These are phyloP conservation scores for Sisymbrium altissimum DNA, from an alignment of 345 rosid species.

Conservation along the genomic window DNA sequence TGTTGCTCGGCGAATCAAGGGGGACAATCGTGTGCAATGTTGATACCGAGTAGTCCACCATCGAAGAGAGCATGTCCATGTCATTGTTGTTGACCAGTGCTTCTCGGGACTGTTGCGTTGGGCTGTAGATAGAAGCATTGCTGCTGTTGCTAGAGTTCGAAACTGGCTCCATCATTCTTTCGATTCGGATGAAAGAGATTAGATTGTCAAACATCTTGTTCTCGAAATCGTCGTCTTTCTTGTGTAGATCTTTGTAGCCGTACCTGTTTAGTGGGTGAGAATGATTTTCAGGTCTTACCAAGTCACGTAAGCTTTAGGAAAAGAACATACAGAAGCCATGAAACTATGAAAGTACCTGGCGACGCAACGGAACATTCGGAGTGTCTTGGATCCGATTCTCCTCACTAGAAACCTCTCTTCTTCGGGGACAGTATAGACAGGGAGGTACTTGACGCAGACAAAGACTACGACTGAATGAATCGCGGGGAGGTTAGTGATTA, in stretches of 20 bases:
- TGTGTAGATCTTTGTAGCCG: conserved; percentile 78
- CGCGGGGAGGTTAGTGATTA: conserved; percentile 76
- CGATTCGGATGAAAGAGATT: conserved; percentile 54
- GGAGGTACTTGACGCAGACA: conserved; percentile 72
- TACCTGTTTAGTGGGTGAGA: conserved; percentile 18
- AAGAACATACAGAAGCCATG: neutral
- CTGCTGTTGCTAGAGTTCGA: conserved; percentile 68
- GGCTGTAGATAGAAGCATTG: conserved; percentile 29
- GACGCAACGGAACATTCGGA: conserved; percentile 74
- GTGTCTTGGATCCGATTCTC: conserved; percentile 67
- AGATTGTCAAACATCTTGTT: conserved; percentile 57
- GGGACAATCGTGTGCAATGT: conserved; percentile 48
- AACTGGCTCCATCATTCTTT: conserved; percentile 66
- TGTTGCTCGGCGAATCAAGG: conserved; percentile 24
- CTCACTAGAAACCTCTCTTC: conserved; percentile 77
- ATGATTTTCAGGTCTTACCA: too few relatives aligned
- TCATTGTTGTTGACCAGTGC: conserved; percentile 9
- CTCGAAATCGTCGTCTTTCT: conserved; percentile 76
- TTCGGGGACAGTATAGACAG: conserved; percentile 76
- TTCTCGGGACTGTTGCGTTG: conserved; percentile 39
- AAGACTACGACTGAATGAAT: conserved; percentile 71
- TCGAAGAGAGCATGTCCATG: conserved; percentile 28
- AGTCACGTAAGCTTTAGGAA: neutral
- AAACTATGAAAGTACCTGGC: conserved; percentile 38
- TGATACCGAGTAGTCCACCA: conserved; percentile 39